These are phyloP conservation scores for Coniochaeta sp. DNA, from an alignment of 2,329 filamentous ascomycete species.

Conservation along the genomic window DNA sequence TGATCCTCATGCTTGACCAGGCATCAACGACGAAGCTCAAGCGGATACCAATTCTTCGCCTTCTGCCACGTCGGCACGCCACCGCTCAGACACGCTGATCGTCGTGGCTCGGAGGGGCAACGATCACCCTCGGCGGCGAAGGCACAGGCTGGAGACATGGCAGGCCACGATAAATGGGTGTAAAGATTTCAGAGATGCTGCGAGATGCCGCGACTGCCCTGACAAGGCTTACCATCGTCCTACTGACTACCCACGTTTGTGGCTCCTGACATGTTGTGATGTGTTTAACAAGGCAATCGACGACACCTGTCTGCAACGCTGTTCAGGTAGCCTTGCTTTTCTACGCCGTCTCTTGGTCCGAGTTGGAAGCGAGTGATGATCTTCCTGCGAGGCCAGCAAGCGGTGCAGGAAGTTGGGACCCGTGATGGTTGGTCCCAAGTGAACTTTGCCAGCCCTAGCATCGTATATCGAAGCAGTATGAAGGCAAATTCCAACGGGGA, in stretches of 20 bases:
- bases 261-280: neutral
- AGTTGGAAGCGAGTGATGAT: neutral
- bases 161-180: neutral
- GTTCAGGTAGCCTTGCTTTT: neutral
- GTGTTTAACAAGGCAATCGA: neutral
- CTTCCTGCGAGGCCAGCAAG: neutral
- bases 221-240: neutral
- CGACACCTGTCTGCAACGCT: neutral
- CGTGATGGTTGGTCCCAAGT: neutral
- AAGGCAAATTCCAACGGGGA: too few species aligned
- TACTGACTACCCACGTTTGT: neutral
- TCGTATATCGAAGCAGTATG: neutral
- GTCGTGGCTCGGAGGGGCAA: neutral
- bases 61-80: neutral
- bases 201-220: neutral
- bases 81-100: neutral
- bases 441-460: neutral
- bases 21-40: neutral
- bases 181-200: neutral
- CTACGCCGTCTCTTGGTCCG: neutral
- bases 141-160: neutral
- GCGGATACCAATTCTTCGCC: neutral
- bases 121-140: neutral
- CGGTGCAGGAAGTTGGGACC: neutral
- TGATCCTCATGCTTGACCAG: neutral